Conservation (phyloP, 2,329 filamentous ascomycete species). For the Diaporthe batatas region DNA sequence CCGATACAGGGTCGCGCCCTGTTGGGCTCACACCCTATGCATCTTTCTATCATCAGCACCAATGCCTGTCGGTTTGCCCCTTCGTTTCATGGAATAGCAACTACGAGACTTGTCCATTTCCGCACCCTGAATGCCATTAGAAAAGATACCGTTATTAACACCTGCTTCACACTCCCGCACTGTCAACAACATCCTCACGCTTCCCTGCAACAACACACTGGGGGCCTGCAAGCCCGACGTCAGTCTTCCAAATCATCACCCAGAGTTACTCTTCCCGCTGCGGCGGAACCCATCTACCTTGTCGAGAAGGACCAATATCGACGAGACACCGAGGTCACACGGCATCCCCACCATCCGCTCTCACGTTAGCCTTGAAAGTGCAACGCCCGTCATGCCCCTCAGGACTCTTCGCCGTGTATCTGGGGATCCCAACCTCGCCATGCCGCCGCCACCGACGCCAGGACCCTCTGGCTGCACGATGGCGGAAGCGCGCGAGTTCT, state of each 20-base stretch:
- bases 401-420: neutral
- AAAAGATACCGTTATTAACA: neutral
- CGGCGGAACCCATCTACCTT: neutral
- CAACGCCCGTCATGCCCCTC: neutral
- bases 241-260: neutral
- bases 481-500: conserved; percentile 61
- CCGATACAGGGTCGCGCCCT: neutral
- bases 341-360: neutral
- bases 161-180: neutral
- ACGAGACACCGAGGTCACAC: neutral
- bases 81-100: neutral
- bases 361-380: neutral
- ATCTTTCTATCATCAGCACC: neutral
- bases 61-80: neutral
- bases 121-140: conserved; percentile 14
- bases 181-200: neutral
- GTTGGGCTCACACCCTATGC: conserved; percentile 1
- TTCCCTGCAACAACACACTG: neutral
- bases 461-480: conserved; percentile 16
- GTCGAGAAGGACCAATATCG: neutral
- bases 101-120: neutral
- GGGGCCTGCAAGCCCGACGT: conserved; percentile 1
- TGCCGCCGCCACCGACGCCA: neutral
- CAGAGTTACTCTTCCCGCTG: neutral
- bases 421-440: neutral